A percentile compares a stretch with the other conserved stretches of the same genome.
Evolutionary conservation across 805 yeast genomes (phyloP).

Genomic region (Saturnispora saitoi): DNA sequence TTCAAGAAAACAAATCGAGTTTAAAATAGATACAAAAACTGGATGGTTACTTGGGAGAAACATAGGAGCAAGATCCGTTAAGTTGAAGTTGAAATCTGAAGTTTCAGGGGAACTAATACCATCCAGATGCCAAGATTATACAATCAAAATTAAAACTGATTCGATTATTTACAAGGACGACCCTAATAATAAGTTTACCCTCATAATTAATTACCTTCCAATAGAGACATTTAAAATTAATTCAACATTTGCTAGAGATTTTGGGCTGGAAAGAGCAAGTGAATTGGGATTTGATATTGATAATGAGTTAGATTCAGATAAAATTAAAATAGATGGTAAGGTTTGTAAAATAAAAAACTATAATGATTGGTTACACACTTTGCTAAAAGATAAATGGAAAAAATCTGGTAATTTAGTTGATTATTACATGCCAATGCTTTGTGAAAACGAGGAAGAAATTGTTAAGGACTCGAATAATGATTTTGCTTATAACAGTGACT

Average conservation of each 20-base stretch:
- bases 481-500: not conserved
- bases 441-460: not conserved
- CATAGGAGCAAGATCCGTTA: slow-evolving; percentile 3
- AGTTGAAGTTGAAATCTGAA: not conserved
- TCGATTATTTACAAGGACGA: slow-evolving; percentile 2
- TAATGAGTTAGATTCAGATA: not conserved
- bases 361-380: slow-evolving; percentile 2
- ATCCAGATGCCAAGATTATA: not conserved
- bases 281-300: slow-evolving; percentile 1
- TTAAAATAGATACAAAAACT: not conserved
- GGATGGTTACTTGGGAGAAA: not conserved
- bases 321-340: slow-evolving; percentile 2
- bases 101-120: not conserved
- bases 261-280: not conserved
- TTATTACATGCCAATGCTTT: slow-evolving; percentile 2
- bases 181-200: not conserved
- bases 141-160: not conserved
- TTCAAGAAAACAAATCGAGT: slow-evolving; percentile 4
- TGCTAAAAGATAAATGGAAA: slow-evolving; percentile 7
- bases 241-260: not conserved
- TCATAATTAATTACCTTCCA: not conserved
- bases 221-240: not conserved
- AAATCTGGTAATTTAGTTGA: slow-evolving; percentile 6
- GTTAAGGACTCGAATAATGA: not conserved
- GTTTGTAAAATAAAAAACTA: not conserved